Percentiles rank a stretch among this genome's conserved stretches.
phyloP scores from a whole-genome alignment of 2,329 filamentous ascomycete genomes.

The Colletotrichum paranaense region DNA sequence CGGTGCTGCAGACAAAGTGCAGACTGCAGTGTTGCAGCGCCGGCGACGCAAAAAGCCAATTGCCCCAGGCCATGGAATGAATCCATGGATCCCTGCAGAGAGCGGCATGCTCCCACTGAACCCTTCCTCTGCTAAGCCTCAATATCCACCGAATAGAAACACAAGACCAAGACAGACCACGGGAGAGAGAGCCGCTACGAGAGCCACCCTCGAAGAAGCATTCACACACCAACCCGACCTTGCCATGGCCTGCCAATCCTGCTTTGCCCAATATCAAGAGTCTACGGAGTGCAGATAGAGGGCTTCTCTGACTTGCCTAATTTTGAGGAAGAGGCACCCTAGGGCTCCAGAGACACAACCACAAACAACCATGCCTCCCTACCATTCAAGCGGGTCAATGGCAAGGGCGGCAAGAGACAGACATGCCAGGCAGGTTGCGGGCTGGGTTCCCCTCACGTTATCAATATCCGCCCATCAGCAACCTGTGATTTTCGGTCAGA shows the following conservation, averaged over 20 bases:
- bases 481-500: neutral
- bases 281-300: neutral
- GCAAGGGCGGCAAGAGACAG: neutral
- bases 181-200: neutral
- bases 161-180: constrained; percentile 20
- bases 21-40: neutral
- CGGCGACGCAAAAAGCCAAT: neutral
- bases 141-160: constrained; percentile 23
- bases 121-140: constrained; percentile 27
- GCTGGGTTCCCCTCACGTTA: neutral
- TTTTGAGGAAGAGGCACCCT: constrained; percentile 13
- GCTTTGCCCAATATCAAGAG: neutral
- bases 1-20: constrained; percentile 20
- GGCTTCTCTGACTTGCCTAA: constrained; percentile 13
- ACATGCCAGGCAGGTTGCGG: neutral
- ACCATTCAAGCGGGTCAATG: neutral
- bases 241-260: constrained; percentile 2
- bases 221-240: neutral
- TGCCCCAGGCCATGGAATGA: neutral
- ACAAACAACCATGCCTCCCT: neutral
- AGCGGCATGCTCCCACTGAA: constrained; percentile 10
- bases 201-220: neutral
- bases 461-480: neutral
- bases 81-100: constrained; percentile 17
- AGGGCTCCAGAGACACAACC: neutral